Evolutionary conservation across 176 grass and related monocot species (phyloP).

Genomic region (maize (Zea mays)): DNA sequence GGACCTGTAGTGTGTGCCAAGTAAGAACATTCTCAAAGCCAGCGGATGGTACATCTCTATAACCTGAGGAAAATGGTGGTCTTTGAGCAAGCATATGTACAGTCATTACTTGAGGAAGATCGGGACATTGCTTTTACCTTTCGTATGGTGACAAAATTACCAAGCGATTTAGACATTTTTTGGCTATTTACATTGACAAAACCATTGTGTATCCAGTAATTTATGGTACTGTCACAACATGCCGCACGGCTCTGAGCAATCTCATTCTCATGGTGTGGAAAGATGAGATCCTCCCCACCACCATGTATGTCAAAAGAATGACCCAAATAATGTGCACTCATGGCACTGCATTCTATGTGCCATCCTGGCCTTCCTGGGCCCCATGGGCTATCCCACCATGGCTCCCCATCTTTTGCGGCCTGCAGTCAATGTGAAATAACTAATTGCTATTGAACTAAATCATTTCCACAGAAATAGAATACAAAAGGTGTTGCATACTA

Average conservation of each 20-base stretch:
- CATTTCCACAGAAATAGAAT: neutral
- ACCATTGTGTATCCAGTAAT: conserved; percentile 94
- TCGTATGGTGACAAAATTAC: conserved; percentile 84
- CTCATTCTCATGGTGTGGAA: conserved; percentile 98
- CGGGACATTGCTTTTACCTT: conserved; percentile 48
- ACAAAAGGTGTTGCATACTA: conserved; percentile 6
- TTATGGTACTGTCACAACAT: conserved; percentile 76
- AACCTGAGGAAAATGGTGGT: conserved; percentile 50
- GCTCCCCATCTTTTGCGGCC: conserved; percentile 89
- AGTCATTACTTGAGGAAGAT: neutral
- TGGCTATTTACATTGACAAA: conserved; percentile 96
- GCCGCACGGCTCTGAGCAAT: conserved; percentile 94
- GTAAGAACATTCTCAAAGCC: conserved; percentile 92
- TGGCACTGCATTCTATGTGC: conserved; percentile 98
- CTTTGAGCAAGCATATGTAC: conserved; percentile 18
- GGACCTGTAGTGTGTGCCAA: conserved; percentile 86
- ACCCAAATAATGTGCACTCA: conserved; percentile 87
- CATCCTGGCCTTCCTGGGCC: conserved; percentile 86
- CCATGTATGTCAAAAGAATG: conserved; percentile 92
- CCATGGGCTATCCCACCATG: conserved; percentile 95
- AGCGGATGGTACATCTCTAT: conserved; percentile 79
- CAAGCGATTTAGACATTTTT: conserved; percentile 93
- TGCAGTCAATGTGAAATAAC: conserved; percentile 33
- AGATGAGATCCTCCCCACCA: conserved; percentile 85
- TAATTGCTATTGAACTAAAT: conserved; percentile 25